These are phyloP conservation scores for Ensete glaucum DNA, from an alignment of 176 grass and related monocot genomes.

Conservation along the genomic window DNA sequence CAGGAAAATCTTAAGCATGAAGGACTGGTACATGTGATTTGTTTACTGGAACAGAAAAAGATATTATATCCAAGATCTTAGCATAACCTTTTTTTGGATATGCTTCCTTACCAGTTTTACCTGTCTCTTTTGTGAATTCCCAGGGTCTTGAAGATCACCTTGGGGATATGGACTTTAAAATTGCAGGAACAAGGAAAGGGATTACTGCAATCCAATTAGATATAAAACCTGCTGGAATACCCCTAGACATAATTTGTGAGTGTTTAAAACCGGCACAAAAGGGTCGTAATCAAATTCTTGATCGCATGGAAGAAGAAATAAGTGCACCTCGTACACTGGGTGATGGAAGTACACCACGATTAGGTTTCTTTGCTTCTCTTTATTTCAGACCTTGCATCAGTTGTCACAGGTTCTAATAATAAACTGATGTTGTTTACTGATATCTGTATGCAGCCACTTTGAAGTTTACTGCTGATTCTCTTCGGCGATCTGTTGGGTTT, in stretches of 20 bases:
- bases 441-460: constrained; percentile 53
- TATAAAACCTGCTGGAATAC: constrained; percentile 99
- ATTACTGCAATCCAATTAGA: constrained; percentile 96
- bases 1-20: neutral
- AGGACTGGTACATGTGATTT: neutral
- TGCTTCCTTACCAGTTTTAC: neutral
- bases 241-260: constrained; percentile 89
- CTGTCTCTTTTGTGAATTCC: constrained; percentile 12
- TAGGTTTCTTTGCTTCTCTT: constrained; percentile 41
- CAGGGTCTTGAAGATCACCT: constrained; percentile 97
- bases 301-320: constrained; percentile 88
- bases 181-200: constrained; percentile 89
- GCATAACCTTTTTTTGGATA: neutral
- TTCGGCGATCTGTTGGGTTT: constrained; percentile 35
- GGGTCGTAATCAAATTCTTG: constrained; percentile 81
- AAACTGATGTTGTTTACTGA: constrained; percentile 20
- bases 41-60: neutral
- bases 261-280: constrained; percentile 75
- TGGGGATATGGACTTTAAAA: constrained; percentile 99
- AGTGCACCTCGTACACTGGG: constrained; percentile 58
- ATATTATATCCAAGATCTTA: neutral
- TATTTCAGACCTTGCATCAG: neutral
- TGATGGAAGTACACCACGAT: constrained; percentile 66
- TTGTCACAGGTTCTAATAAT: neutral
- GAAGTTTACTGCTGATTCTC: constrained; percentile 55